phyloP scores from a whole-genome alignment of 768 basidiomycete species.

The Termitomyces sp. region DNA sequence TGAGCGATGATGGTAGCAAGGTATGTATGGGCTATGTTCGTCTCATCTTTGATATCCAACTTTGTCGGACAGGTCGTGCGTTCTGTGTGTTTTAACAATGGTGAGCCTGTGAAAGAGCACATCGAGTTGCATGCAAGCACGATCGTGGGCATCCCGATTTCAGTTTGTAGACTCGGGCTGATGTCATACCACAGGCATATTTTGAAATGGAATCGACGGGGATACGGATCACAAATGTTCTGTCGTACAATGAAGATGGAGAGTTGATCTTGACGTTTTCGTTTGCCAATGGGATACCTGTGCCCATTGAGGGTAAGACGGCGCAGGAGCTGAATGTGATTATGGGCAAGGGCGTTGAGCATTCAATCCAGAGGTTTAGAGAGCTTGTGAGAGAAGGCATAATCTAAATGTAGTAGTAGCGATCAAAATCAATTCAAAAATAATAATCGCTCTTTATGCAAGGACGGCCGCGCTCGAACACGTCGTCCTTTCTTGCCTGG shows the following conservation, averaged over 20 bases:
- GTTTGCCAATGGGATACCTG: conserved; percentile 22
- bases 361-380: conserved; percentile 19
- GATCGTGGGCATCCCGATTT: conserved; percentile 14
- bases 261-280: conserved; percentile 20
- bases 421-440: no score
- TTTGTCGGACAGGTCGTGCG: conserved; percentile 11
- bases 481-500: conserved; percentile 27
- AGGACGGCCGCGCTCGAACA: conserved; percentile 27
- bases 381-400: conserved; percentile 15
- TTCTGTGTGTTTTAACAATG: conserved; percentile 12
- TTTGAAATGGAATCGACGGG: conserved; percentile 15
- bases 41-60: background rate
- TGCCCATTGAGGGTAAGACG: background rate
- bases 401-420: background rate
- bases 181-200: conserved; percentile 15
- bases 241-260: conserved; percentile 19
- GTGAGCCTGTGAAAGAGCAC: conserved; percentile 13
- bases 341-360: conserved; percentile 17
- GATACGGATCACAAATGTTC: conserved; percentile 18
- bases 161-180: background rate
- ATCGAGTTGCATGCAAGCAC: conserved; percentile 17
- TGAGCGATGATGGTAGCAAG: conserved; percentile 17
- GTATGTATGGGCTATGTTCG: background rate
- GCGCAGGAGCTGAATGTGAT: conserved; percentile 15
- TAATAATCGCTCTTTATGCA: background rate